phyloP scores from a whole-genome alignment of 768 basidiomycete genomes.

The Cubamyces sp. region DNA sequence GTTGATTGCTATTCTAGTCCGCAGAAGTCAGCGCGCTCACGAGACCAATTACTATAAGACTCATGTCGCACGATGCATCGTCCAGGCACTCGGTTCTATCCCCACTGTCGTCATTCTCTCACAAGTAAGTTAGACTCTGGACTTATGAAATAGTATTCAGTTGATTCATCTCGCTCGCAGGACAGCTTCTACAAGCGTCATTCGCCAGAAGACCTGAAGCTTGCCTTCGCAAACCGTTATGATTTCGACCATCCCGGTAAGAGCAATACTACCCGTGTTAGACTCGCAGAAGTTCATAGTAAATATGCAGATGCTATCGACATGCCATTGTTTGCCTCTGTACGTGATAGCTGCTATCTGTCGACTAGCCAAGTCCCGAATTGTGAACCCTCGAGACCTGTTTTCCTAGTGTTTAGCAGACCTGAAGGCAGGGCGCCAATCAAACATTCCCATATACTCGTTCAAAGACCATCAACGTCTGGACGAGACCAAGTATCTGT shows the following conservation, averaged over 20 bases:
- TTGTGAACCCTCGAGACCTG: neutral
- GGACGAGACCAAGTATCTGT: conserved; percentile 82
- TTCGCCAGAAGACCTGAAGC: conserved; percentile 72
- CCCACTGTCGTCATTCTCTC: conserved; percentile 91
- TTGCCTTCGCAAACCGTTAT: conserved; percentile 80
- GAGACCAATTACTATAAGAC: conserved; percentile 51
- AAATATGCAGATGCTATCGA: conserved; percentile 72
- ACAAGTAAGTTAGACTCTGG: conserved; percentile 52
- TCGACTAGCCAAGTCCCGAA: conserved; percentile 1
- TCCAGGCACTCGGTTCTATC: conserved; percentile 78
- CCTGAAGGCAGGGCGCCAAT: conserved; percentile 80
- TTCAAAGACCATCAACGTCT: conserved; percentile 88
- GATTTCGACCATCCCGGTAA: conserved; percentile 85
- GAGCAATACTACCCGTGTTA: neutral
- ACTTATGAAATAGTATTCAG: no score
- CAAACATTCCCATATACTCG: conserved; percentile 93
- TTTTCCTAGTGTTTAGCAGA: conserved; percentile 74
- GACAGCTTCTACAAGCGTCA: conserved; percentile 94
- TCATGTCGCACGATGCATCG: conserved; percentile 83
- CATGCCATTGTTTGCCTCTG: conserved; percentile 81
- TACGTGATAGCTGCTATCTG: conserved; percentile 41
- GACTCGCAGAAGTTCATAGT: neutral
- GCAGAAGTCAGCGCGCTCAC: conserved; percentile 8
- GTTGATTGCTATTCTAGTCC: conserved; percentile 40
- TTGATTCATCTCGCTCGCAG: conserved; percentile 42